phyloP scores from a whole-genome alignment of 179 eudicot genomes.

The Sideroxylon spinosum region DNA sequence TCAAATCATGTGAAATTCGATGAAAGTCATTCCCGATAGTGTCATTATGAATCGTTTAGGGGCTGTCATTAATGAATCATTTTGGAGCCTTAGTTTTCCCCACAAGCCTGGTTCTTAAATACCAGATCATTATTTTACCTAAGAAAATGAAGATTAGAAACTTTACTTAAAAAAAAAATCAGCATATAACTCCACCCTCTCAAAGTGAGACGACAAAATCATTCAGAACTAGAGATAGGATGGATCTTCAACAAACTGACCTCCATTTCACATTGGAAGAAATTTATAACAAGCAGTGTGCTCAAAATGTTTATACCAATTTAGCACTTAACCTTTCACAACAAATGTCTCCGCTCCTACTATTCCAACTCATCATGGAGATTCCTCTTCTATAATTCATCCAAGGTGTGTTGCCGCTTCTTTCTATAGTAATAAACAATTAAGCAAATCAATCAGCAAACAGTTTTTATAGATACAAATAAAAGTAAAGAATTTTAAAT shows the following conservation, averaged over 20 bases:
- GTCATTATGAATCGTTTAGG: slow-evolving; percentile 94
- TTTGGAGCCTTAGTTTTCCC: slow-evolving; percentile 75
- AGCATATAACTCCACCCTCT: neutral
- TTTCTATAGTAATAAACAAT: slow-evolving; percentile 31
- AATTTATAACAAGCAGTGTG: neutral
- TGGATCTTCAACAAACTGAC: slow-evolving; percentile 29
- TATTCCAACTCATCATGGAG: slow-evolving; percentile 84
- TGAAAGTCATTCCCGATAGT: slow-evolving; percentile 90
- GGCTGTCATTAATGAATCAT: too few relatives aligned
- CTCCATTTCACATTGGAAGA: slow-evolving; percentile 71
- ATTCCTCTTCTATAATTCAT: slow-evolving; percentile 79
- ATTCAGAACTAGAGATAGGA: neutral
- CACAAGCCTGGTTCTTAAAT: slow-evolving; percentile 95
- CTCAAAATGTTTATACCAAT: slow-evolving; percentile 24
- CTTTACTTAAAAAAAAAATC: neutral
- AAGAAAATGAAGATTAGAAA: slow-evolving; percentile 16
- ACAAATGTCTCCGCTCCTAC: slow-evolving; percentile 80
- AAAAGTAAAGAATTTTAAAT: neutral
- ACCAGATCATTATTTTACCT: slow-evolving; percentile 99
- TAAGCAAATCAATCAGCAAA: neutral
- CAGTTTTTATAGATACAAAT: neutral
- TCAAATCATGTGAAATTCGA: slow-evolving; percentile 26
- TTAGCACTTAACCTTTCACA: slow-evolving; percentile 61
- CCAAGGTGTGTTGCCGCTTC: slow-evolving; percentile 88
- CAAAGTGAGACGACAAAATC: neutral